A percentile compares a stretch with the other conserved stretches of the same genome.
These are phyloP conservation scores for Cylindrotheca fusiformis DNA, from an alignment of 108 stramenopile species.

Conservation along the genomic window DNA sequence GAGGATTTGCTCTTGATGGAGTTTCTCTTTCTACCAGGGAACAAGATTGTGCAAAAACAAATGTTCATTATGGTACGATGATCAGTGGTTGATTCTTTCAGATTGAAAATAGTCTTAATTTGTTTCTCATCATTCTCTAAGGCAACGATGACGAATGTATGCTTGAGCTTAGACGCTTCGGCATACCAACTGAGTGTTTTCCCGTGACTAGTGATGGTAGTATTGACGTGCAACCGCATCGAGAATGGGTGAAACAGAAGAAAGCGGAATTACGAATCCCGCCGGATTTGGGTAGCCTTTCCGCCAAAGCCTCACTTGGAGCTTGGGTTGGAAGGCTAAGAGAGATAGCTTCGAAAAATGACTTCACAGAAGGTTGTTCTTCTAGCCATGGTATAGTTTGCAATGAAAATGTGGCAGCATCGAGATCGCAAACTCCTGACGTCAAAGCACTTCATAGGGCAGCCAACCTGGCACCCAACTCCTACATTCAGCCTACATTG, in stretches of 20 bases:
- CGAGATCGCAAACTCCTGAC: too few species aligned
- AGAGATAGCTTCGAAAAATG: too few species aligned
- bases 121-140: not conserved
- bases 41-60: too few species aligned
- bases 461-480: not conserved
- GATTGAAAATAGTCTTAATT: not conserved
- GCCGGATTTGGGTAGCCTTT: too few species aligned
- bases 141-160: slow-evolving; percentile 11
- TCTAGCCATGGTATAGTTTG: too few species aligned
- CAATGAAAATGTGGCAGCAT: too few species aligned
- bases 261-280: too few species aligned
- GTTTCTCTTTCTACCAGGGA: too few species aligned
- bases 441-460: not conserved
- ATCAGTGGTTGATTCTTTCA: not conserved
- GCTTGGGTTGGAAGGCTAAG: too few species aligned
- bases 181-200: slow-evolving; percentile 16
- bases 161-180: slow-evolving; percentile 20
- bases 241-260: not conserved
- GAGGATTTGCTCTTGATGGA: too few species aligned
- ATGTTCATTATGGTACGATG: not conserved
- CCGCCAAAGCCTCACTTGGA: too few species aligned
- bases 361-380: too few species aligned
- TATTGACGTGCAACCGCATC: not conserved
- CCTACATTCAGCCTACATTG: not conserved
- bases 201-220: not conserved